Percentiles rank a stretch among this genome's conserved stretches.
Evolutionary conservation across 345 rosid genomes (phyloP).

Genomic region (Eucalyptus globulus): DNA sequence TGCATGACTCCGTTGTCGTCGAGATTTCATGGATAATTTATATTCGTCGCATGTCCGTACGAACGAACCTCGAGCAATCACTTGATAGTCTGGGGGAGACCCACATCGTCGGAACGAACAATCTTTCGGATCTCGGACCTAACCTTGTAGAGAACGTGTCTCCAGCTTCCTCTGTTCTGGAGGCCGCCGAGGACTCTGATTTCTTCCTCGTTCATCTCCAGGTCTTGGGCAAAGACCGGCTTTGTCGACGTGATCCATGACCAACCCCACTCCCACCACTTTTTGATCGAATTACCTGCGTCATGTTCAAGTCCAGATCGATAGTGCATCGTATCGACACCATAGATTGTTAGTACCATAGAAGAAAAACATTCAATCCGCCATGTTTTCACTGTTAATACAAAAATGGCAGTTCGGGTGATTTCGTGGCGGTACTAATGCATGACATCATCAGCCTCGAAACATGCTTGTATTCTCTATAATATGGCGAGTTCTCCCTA

Average conservation of each 20-base stretch:
- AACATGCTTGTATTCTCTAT: not conserved
- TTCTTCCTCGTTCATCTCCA: conserved; percentile 74
- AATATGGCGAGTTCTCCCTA: not conserved
- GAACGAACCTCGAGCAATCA: not conserved
- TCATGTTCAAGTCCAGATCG: not conserved
- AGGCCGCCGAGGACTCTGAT: conserved; percentile 29
- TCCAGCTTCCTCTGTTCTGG: conserved; percentile 64
- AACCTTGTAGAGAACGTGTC: conserved; percentile 58
- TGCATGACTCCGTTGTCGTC: not conserved
- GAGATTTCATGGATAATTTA: not conserved
- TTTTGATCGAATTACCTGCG: conserved; percentile 41
- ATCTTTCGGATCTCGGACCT: conserved; percentile 41
- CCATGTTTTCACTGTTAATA: not conserved
- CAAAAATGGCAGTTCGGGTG: not conserved
- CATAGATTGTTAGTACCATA: not conserved
- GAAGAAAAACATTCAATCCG: not conserved
- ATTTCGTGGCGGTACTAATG: not conserved
- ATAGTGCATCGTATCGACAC: not conserved
- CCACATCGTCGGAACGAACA: conserved; percentile 31
- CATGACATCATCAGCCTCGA: not conserved
- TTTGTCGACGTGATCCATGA: conserved; percentile 68
- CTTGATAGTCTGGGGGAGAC: conserved; percentile 47
- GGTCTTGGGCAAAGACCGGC: conserved; percentile 56
- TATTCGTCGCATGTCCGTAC: not conserved
- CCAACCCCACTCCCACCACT: conserved; percentile 85